Base-by-base conservation (phyloP, 129 eudicot genomes). In the Helichrysum umbraculigerum region DNA sequence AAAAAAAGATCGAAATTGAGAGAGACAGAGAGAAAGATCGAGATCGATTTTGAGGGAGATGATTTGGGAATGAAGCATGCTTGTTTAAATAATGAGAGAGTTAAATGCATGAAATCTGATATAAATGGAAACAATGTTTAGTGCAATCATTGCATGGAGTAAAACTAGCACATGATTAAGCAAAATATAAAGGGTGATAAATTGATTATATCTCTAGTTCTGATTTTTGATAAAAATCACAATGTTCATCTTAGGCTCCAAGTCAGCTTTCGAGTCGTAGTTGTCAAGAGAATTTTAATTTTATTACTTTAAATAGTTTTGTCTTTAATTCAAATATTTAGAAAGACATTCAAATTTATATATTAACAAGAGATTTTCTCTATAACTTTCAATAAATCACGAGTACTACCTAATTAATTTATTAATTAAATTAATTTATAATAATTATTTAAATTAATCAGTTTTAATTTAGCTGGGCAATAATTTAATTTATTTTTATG, bases 121-220 rank as follows among this genome's bases (percentile, higher is more conserved):
- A 70, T 79, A 78, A 60, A 78, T 78, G 86, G 88, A 78, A 87
- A 79, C 44, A 71, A 66, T 74, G 78, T 75, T 7, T 70, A 62
- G 74, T 62, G 82, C 62, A 80, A 77, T 86, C 75, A 86, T 72
- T 75, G 81, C 81, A 76, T 83, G 85, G 87, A 83, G 81, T 83
- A 83, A 77, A 71, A 78, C 39, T 64, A 78, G 85, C 79, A 70
- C 73, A 22, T 25, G 73, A 77, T 77, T 77, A 77, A 82, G 79
- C 75, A 65, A 57, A n/a, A 72, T 58, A 71, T 66, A 66, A 30
- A 58, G 58, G 44, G 54, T 61, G 79, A 77, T 72, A 59, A 82
- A 73, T 78, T 82, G 32, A 82, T 72, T 50, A 82, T 60, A 77
- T 77, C 82, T 77, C 76, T 65, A 82, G 82, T 71, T 82, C 76